These are phyloP conservation scores for Tolypocladium capitatum DNA, from an alignment of 2,329 filamentous ascomycete species.

Conservation along the genomic window DNA sequence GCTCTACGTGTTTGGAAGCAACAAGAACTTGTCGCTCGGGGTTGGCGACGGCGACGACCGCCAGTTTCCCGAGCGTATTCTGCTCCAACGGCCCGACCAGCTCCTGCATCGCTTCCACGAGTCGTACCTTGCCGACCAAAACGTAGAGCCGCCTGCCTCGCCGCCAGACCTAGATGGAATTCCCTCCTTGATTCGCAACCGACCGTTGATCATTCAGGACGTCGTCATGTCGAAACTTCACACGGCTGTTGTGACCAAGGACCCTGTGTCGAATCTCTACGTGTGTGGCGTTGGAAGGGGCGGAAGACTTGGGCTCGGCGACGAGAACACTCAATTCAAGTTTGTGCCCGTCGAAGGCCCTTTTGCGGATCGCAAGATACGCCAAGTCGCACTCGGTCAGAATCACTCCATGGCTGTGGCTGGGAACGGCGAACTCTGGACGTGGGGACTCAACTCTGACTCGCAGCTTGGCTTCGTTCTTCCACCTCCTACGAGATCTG, in stretches of 20 bases:
- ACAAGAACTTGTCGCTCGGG: slow-evolving; percentile 85
- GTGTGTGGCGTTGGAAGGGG: slow-evolving; percentile 86
- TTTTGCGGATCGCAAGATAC: slow-evolving; percentile 59
- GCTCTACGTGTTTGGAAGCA: slow-evolving; percentile 87
- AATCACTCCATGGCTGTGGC: slow-evolving; percentile 83
- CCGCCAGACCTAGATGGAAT: slow-evolving; percentile 37
- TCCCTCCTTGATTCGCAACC: slow-evolving; percentile 58
- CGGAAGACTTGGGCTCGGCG: slow-evolving; percentile 76
- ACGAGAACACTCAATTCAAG: slow-evolving; percentile 78
- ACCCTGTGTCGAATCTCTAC: slow-evolving; percentile 82
- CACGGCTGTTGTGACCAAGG: slow-evolving; percentile 74
- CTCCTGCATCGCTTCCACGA: slow-evolving; percentile 61
- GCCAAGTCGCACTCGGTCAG: slow-evolving; percentile 72
- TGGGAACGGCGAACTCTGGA: slow-evolving; percentile 79
- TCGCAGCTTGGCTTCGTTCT: slow-evolving; percentile 79
- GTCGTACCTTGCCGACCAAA: slow-evolving; percentile 44
- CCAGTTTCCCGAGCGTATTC: slow-evolving; percentile 78
- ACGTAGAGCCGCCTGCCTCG: slow-evolving; percentile 15
- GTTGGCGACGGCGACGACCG: slow-evolving; percentile 93
- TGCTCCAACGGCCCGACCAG: slow-evolving; percentile 62
- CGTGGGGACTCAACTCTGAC: slow-evolving; percentile 81
- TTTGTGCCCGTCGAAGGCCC: slow-evolving; percentile 73
- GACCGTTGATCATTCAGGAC: slow-evolving; percentile 64
- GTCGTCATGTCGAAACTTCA: slow-evolving; percentile 84
- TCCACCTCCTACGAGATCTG: slow-evolving; percentile 49